These are phyloP conservation scores for Microdochium nivale DNA, from an alignment of 2,329 filamentous ascomycete species.

Conservation along the genomic window DNA sequence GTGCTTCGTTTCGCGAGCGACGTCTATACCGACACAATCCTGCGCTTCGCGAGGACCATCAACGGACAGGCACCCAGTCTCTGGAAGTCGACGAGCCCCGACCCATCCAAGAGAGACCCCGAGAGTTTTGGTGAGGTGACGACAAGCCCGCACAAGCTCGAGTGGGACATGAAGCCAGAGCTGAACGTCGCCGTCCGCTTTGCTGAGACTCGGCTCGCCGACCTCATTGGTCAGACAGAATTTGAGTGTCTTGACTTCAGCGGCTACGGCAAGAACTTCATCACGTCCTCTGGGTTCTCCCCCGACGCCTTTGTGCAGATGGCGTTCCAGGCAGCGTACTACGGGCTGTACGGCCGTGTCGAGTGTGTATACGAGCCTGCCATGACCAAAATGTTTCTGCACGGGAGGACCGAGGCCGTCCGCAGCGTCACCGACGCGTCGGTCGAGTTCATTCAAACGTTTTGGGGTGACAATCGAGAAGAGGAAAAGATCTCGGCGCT, in stretches of 20 bases:
- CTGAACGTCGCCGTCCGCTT: slow-evolving; percentile 87
- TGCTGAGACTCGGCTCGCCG: slow-evolving; percentile 86
- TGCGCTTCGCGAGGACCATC: slow-evolving; percentile 90
- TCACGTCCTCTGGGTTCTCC: slow-evolving; percentile 93
- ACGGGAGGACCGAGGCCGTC: slow-evolving; percentile 91
- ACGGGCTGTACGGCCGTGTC: slow-evolving; percentile 85
- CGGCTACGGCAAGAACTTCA: slow-evolving; percentile 93
- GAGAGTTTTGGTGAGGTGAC: slow-evolving; percentile 87
- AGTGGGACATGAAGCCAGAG: slow-evolving; percentile 96
- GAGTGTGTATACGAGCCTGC: slow-evolving; percentile 97
- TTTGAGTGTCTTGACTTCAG: slow-evolving; percentile 86
- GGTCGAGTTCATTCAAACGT: slow-evolving; percentile 82
- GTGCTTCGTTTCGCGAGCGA: slow-evolving; percentile 94
- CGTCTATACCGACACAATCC: slow-evolving; percentile 93
- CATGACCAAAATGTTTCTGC: slow-evolving; percentile 92
- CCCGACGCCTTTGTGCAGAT: slow-evolving; percentile 97
- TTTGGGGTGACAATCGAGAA: slow-evolving; percentile 86
- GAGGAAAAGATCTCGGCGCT: slow-evolving; percentile 80
- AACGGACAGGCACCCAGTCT: slow-evolving; percentile 87
- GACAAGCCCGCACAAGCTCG: slow-evolving; percentile 89
- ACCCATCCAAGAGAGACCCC: slow-evolving; percentile 86
- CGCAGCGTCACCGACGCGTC: slow-evolving; percentile 76
- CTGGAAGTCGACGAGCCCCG: slow-evolving; percentile 85
- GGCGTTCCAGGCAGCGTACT: slow-evolving; percentile 98
- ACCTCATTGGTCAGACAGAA: slow-evolving; percentile 94